Conservation (phyloP, 169 alveolate species). For the Plasmodium knowlesi region DNA sequence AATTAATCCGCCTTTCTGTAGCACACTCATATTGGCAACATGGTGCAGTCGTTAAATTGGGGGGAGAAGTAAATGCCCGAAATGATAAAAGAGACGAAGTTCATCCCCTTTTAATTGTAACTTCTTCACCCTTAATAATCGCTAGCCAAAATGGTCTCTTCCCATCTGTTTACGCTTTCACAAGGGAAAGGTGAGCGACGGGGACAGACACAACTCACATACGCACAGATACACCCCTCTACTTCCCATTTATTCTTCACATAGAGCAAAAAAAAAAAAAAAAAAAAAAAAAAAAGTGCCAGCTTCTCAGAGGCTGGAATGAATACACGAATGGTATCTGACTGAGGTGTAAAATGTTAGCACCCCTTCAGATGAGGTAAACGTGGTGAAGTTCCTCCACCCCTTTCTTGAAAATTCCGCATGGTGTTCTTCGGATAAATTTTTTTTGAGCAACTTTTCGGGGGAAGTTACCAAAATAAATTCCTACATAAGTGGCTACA, state of each 20-base stretch:
- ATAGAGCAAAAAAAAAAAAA: background rate
- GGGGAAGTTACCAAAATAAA: background rate
- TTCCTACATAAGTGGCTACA: background rate
- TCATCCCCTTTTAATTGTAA: background rate
- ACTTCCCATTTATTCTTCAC: background rate
- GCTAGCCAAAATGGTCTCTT: background rate
- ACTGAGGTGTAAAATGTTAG: background rate
- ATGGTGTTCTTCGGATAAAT: background rate
- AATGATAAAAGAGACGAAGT: background rate
- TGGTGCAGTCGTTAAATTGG: background rate
- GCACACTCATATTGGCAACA: background rate
- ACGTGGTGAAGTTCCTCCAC: background rate
- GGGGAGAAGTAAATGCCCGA: background rate
- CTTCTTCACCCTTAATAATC: background rate
- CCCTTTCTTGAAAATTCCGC: background rate
- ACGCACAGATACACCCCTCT: background rate
- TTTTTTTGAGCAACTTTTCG: background rate
- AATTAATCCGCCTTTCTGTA: conserved; percentile 1
- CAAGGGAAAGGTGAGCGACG: background rate
- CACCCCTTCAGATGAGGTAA: background rate
- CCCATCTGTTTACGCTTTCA: background rate
- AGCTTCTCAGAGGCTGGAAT: background rate
- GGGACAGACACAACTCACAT: background rate
- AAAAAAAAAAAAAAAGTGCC: background rate
- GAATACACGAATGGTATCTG: background rate